Conservation (phyloP, 2,329 filamentous ascomycete genomes). For the Aspergillus candidus region DNA sequence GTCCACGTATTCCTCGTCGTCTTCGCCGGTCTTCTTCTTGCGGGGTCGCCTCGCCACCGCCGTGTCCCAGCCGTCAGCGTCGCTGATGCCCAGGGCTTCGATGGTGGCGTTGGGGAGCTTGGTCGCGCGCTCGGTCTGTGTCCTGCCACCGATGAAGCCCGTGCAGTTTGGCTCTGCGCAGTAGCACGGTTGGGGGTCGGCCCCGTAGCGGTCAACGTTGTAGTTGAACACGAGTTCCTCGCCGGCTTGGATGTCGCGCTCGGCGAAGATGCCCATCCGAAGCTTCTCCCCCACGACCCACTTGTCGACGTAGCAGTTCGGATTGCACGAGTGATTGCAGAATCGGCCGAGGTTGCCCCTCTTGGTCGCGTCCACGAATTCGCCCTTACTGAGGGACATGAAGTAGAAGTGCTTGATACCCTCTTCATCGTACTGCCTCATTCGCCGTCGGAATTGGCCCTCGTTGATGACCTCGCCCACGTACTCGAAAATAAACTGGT, state of each 20-base stretch:
- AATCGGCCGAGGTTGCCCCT: slow-evolving; percentile 94
- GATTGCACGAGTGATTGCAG: slow-evolving; percentile 98
- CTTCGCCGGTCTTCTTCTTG: slow-evolving; percentile 86
- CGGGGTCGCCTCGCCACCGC: slow-evolving; percentile 81
- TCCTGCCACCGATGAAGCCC: slow-evolving; percentile 95
- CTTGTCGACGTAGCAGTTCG: slow-evolving; percentile 98
- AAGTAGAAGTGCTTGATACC: slow-evolving; percentile 99
- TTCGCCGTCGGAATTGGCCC: slow-evolving; percentile 77
- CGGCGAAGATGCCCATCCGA: slow-evolving; percentile 97
- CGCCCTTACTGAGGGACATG: slow-evolving; percentile 94
- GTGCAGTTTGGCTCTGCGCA: slow-evolving; percentile 92
- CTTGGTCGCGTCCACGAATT: slow-evolving; percentile 96
- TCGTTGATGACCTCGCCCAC: slow-evolving; percentile 98
- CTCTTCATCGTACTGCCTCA: slow-evolving; percentile 88
- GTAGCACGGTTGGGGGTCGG: slow-evolving; percentile 94
- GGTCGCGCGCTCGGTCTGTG: slow-evolving; percentile 89
- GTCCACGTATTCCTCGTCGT: slow-evolving; percentile 93
- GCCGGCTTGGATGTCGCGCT: slow-evolving; percentile 74
- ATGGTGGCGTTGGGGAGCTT: slow-evolving; percentile 85
- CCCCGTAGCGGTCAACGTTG: slow-evolving; percentile 96
- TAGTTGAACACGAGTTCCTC: slow-evolving; percentile 99
- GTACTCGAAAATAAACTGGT: slow-evolving; percentile 97
- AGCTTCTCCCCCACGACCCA: slow-evolving; percentile 97
- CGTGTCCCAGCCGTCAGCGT: slow-evolving; percentile 86
- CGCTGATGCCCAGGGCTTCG: slow-evolving; percentile 91